Percentiles rank a stretch among this genome's conserved stretches.
phyloP scores from a whole-genome alignment of 2,329 filamentous ascomycete species.

The Tolypocladium album region DNA sequence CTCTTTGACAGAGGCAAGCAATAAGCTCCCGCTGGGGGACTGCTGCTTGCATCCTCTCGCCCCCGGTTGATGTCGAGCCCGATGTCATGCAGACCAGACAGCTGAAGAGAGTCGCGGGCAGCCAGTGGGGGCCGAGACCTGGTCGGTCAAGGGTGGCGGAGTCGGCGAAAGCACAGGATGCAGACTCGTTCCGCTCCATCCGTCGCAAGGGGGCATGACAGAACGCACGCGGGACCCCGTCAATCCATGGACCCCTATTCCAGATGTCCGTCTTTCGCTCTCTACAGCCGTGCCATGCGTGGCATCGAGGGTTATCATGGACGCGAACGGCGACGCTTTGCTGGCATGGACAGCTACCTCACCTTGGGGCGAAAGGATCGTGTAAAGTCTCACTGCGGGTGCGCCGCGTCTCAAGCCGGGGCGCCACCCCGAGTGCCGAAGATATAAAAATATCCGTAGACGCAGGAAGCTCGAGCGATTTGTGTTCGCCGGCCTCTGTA shows the following conservation, averaged over 20 bases:
- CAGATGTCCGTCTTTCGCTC: background rate
- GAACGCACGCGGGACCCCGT: background rate
- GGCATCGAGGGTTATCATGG: too few species aligned
- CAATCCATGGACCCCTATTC: background rate
- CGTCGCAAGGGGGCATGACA: background rate
- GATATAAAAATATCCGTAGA: background rate
- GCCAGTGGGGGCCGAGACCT: background rate
- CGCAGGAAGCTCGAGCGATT: background rate
- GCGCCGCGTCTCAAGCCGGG: background rate
- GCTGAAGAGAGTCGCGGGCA: background rate
- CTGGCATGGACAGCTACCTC: background rate
- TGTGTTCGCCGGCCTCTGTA: background rate
- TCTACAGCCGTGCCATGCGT: background rate
- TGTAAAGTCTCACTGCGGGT: background rate
- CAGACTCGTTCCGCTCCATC: background rate
- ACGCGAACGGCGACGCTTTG: background rate
- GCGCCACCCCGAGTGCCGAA: background rate
- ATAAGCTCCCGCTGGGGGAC: background rate
- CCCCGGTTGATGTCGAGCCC: background rate
- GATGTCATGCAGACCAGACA: background rate
- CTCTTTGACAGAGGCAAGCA: background rate
- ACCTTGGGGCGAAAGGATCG: background rate
- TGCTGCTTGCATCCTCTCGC: background rate
- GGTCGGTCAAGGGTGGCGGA: background rate
- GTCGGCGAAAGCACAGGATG: background rate